These are phyloP conservation scores for Phytomonas francai DNA, from an alignment of 208 protist species.

Conservation along the genomic window DNA sequence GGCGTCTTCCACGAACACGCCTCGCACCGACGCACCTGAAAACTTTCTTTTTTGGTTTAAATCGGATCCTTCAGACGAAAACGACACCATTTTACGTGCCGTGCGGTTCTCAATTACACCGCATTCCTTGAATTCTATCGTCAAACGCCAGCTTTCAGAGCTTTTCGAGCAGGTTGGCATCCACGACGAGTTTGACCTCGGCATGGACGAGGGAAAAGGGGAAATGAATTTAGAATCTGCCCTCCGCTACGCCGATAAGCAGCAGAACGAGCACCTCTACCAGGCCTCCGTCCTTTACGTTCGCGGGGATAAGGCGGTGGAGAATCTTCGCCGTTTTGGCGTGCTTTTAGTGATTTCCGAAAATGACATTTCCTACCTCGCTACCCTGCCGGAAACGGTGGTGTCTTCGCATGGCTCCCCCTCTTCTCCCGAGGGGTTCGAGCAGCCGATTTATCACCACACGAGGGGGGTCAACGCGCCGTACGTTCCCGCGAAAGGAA, in stretches of 20 bases:
- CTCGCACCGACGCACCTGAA: constrained; percentile 23
- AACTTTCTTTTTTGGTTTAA: constrained; percentile 67
- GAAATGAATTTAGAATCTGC: constrained; percentile 45
- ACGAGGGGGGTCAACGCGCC: constrained; percentile 23
- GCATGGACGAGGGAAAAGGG: constrained; percentile 10
- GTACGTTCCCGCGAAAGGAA: constrained; percentile 36
- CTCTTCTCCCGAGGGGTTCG: too few species aligned
- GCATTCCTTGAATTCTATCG: constrained; percentile 20
- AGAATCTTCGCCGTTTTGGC: constrained; percentile 65
- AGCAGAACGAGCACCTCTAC: constrained; percentile 56
- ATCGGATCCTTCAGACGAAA: not conserved
- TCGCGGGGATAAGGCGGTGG: constrained; percentile 60
- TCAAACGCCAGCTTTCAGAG: constrained; percentile 58
- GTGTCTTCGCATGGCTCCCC: constrained; percentile 16
- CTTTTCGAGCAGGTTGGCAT: constrained; percentile 62
- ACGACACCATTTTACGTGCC: constrained; percentile 20
- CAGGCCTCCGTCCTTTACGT: constrained; percentile 60
- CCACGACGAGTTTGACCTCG: constrained; percentile 64
- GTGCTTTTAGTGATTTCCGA: constrained; percentile 70
- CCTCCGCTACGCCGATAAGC: constrained; percentile 54
- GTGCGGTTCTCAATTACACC: constrained; percentile 62
- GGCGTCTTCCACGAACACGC: not conserved
- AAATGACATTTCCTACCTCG: constrained; percentile 56
- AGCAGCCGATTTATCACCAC: too few species aligned
- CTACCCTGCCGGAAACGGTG: constrained; percentile 65